Evolutionary conservation across 1,284 basidiomycete species (phyloP).

Genomic region (Kwoniella shivajii): DNA sequence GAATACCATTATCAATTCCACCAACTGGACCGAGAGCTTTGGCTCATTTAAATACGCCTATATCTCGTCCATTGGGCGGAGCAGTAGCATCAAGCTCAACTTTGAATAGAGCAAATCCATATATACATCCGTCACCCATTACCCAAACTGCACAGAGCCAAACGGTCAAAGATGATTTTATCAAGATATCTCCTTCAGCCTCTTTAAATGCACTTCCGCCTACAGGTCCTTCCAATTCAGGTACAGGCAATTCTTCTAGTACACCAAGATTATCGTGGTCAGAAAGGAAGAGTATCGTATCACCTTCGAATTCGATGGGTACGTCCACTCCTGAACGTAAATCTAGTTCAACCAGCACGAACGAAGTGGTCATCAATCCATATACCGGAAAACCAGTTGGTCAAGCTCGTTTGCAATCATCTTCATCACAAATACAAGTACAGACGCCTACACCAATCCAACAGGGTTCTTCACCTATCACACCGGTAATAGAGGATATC

Average conservation of each 20-base stretch:
- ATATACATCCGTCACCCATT: background rate
- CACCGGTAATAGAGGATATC: conserved; percentile 7
- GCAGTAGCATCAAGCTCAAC: background rate
- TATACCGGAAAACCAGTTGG: conserved; percentile 8
- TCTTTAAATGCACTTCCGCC: background rate
- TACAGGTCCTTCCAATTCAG: background rate
- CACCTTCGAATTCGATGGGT: conserved; percentile 3
- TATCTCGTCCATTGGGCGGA: background rate
- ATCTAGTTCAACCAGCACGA: background rate
- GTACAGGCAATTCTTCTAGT: background rate
- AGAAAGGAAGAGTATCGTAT: conserved; percentile 20
- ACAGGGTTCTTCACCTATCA: background rate
- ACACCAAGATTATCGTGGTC: conserved; percentile 26
- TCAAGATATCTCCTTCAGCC: background rate
- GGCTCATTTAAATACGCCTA: conserved; percentile 13
- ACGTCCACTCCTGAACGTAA: conserved; percentile 4
- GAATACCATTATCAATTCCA: conserved; percentile 29
- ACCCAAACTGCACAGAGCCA: background rate
- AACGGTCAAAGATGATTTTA: conserved; percentile 7
- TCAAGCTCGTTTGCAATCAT: background rate
- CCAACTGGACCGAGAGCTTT: conserved; percentile 33
- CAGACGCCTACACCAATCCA: background rate
- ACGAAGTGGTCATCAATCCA: conserved; percentile 4
- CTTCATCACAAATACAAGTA: background rate
- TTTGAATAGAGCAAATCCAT: conserved; percentile 3